Conservation (phyloP, 345 rosid genomes). For the Pistacia atlantica region DNA sequence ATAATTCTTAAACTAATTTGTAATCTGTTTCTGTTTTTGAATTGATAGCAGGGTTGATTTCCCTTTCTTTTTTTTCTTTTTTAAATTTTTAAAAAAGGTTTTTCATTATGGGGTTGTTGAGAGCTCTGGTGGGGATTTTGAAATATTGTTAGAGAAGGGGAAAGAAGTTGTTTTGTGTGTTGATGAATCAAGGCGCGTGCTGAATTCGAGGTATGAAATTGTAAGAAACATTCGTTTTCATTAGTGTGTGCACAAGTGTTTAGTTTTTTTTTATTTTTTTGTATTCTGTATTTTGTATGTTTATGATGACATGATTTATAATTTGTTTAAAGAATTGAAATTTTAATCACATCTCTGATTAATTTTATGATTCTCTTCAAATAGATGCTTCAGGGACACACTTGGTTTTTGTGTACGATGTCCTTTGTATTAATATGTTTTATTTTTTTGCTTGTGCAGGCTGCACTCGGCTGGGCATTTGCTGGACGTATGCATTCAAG, state of each 20-base stretch:
- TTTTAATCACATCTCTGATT: background rate
- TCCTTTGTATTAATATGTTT: background rate
- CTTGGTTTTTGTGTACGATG: background rate
- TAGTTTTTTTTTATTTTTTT: no score
- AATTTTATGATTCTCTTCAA: background rate
- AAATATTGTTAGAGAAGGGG: constrained; percentile 41
- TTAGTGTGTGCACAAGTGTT: background rate
- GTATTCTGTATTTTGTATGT: background rate
- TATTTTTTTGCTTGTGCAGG: constrained; percentile 32
- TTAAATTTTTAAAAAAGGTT: constrained; percentile 40
- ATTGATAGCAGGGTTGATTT: background rate
- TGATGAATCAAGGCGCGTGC: constrained; percentile 68
- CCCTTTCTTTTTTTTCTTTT: constrained; percentile 2
- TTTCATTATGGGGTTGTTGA: constrained; percentile 70
- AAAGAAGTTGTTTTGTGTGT: constrained; percentile 52
- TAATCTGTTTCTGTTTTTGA: background rate
- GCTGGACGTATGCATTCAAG: constrained; percentile 61
- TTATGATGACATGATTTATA: background rate
- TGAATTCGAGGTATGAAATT: constrained; percentile 67
- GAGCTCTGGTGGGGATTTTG: constrained; percentile 35
- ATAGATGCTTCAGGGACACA: background rate
- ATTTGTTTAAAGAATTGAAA: background rate
- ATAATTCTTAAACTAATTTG: background rate
- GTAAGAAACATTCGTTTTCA: background rate
- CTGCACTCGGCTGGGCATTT: constrained; percentile 93